Conservation (phyloP, 2,329 filamentous ascomycete genomes). For the Penicillium sclerotiorum region DNA sequence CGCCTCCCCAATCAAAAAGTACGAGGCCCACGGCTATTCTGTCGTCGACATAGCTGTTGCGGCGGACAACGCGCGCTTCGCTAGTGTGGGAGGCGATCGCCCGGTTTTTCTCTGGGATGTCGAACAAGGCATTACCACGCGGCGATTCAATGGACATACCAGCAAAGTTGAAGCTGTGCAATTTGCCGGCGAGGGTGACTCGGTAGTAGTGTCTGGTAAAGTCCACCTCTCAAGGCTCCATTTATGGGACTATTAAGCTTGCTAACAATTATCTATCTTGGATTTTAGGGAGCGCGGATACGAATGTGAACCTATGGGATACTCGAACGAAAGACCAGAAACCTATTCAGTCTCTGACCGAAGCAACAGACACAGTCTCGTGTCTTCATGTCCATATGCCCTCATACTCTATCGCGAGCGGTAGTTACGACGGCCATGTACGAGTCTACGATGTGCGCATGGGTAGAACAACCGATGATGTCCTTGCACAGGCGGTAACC, state of each 20-base stretch:
- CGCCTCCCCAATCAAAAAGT: slow-evolving; percentile 75
- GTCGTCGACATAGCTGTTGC: slow-evolving; percentile 78
- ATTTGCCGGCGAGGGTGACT: slow-evolving; percentile 76
- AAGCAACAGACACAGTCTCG: slow-evolving; percentile 47
- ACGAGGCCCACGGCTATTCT: slow-evolving; percentile 87
- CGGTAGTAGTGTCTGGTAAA: slow-evolving; percentile 66
- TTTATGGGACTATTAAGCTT: not conserved
- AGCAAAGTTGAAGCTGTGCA: slow-evolving; percentile 75
- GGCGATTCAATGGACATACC: slow-evolving; percentile 72
- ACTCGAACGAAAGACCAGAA: slow-evolving; percentile 44
- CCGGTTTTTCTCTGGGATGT: slow-evolving; percentile 96
- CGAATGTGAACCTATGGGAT: slow-evolving; percentile 48
- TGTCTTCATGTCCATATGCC: slow-evolving; percentile 42
- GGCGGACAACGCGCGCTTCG: slow-evolving; percentile 79
- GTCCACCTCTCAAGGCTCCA: not conserved
- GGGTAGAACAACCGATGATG: slow-evolving; percentile 71
- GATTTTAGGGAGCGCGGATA: slow-evolving; percentile 45
- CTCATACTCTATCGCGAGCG: slow-evolving; percentile 62
- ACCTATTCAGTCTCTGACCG: slow-evolving; percentile 46
- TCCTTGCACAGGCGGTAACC: slow-evolving; percentile 70
- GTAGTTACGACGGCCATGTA: slow-evolving; percentile 82
- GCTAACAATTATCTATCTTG: slow-evolving; percentile 1
- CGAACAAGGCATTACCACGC: slow-evolving; percentile 71
- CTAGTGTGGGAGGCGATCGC: slow-evolving; percentile 86
- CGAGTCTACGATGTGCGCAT: slow-evolving; percentile 80